phyloP scores from a whole-genome alignment of 1,284 basidiomycete species.

The Cryptococcus sp. region DNA sequence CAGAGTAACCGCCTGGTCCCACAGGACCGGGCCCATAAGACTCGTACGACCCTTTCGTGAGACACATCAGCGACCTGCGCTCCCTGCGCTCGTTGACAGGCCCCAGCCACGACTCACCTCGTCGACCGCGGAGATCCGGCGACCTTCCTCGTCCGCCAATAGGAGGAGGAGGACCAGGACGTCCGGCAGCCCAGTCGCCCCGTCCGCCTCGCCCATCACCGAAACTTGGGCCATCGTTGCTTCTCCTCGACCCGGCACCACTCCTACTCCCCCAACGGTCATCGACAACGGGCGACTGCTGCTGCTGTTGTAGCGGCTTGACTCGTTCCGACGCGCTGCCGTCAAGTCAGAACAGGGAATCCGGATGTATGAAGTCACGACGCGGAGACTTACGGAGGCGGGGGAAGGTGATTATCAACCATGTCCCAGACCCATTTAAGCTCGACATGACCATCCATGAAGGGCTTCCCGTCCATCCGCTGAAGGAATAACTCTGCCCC shows the following conservation, averaged over 20 bases:
- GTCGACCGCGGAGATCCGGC: slow-evolving; percentile 7
- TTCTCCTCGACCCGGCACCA: neutral
- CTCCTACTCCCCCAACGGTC: too few species aligned
- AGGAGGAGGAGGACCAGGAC: neutral
- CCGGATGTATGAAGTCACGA: neutral
- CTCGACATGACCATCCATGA: slow-evolving; percentile 83
- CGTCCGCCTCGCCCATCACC: slow-evolving; percentile 15
- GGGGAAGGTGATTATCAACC: slow-evolving; percentile 49
- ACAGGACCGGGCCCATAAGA: slow-evolving; percentile 2
- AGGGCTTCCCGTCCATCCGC: slow-evolving; percentile 66
- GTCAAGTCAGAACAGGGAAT: neutral
- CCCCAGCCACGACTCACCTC: slow-evolving; percentile 2
- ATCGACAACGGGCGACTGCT: too few species aligned
- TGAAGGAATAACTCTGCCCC: slow-evolving; percentile 78
- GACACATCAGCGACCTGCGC: neutral
- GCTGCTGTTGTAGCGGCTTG: neutral
- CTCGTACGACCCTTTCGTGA: neutral
- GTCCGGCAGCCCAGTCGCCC: neutral
- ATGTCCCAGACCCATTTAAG: slow-evolving; percentile 84
- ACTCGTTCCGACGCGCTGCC: neutral
- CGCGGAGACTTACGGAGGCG: slow-evolving; percentile 23
- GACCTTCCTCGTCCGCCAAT: slow-evolving; percentile 5
- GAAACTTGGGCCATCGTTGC: slow-evolving; percentile 21
- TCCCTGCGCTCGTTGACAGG: neutral
- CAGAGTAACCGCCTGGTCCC: slow-evolving; percentile 4